phyloP scores from a whole-genome alignment of 768 basidiomycete species.

The Tubosaeta sp. region DNA sequence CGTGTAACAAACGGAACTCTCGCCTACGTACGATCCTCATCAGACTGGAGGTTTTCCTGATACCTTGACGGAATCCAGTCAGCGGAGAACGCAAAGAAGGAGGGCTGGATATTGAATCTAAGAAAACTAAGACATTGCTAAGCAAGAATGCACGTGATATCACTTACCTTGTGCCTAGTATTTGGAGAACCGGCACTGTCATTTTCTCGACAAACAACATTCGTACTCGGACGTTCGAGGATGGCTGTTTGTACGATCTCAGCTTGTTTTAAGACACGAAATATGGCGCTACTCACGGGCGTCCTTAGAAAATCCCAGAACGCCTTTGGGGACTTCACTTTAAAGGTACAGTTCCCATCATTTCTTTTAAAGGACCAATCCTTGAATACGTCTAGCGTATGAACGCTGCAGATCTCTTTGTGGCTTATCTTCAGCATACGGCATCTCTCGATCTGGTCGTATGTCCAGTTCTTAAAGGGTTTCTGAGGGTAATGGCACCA shows the following conservation, averaged over 20 bases:
- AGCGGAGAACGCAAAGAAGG: constrained; percentile 59
- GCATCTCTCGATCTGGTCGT: constrained; percentile 29
- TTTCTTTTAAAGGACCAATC: constrained; percentile 15
- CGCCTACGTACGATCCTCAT: constrained; percentile 46
- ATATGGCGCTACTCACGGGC: constrained; percentile 29
- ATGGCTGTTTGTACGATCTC: constrained; percentile 17
- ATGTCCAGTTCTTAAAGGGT: constrained; percentile 33
- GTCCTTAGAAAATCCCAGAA: constrained; percentile 32
- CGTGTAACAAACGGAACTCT: constrained; percentile 25
- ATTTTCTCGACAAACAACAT: constrained; percentile 52
- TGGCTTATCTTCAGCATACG: constrained; percentile 17
- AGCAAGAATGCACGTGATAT: too few species aligned
- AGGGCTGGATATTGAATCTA: constrained; percentile 57
- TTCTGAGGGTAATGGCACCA: constrained; percentile 31
- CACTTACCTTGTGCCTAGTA: constrained; percentile 52
- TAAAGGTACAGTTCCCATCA: neutral
- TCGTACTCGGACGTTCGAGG: constrained; percentile 40
- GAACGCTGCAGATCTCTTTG: constrained; percentile 13
- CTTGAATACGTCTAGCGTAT: constrained; percentile 22
- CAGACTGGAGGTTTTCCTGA: constrained; percentile 43
- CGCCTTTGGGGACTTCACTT: constrained; percentile 13
- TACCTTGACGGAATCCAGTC: constrained; percentile 69
- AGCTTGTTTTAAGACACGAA: neutral
- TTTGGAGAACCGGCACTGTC: constrained; percentile 48
- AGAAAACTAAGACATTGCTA: neutral